Conservation (phyloP, 768 basidiomycete species). For the Leccinum obscurum region DNA sequence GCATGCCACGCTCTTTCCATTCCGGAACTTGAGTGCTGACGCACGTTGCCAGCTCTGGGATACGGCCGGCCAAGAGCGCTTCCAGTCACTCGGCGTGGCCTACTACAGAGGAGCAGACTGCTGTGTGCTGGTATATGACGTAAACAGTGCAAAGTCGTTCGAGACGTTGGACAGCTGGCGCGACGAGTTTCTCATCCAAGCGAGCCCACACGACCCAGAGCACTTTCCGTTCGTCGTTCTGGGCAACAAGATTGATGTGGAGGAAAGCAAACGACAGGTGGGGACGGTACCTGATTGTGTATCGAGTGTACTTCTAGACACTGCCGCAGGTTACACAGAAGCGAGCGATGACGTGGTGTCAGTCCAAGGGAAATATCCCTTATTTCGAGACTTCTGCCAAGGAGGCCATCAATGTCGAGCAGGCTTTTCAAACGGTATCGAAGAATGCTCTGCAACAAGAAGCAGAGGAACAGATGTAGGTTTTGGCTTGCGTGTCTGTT, state of each 20-base stretch:
- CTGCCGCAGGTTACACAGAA: constrained; percentile 89
- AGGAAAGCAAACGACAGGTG: constrained; percentile 97
- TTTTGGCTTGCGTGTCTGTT: constrained; percentile 16
- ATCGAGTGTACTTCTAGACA: background rate
- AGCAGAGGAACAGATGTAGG: constrained; percentile 91
- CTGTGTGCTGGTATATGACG: constrained; percentile 98
- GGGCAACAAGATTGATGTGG: constrained; percentile 99
- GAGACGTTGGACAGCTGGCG: constrained; percentile 99
- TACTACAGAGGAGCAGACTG: constrained; percentile 99
- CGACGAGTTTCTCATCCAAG: constrained; percentile 98
- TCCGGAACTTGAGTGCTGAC: constrained; percentile 3
- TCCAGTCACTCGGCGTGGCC: constrained; percentile 98
- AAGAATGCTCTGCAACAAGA: constrained; percentile 99
- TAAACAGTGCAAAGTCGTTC: constrained; percentile 97
- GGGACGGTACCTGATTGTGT: constrained; percentile 26
- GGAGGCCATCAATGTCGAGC: constrained; percentile 99
- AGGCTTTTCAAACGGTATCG: constrained; percentile 99
- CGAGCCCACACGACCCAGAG: constrained; percentile 97
- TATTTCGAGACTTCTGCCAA: constrained; percentile 99
- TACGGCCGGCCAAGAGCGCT: constrained; percentile 98
- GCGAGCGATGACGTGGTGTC: constrained; percentile 99
- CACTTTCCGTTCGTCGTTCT: constrained; percentile 99
- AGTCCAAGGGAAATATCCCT: constrained; percentile 98
- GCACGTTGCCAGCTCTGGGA: constrained; percentile 84
- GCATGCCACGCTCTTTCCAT: constrained; percentile 40